A percentile compares a stretch with the other conserved stretches of the same genome.
phyloP scores from a whole-genome alignment of 768 basidiomycete genomes.

The Leccinum ochraceum region DNA sequence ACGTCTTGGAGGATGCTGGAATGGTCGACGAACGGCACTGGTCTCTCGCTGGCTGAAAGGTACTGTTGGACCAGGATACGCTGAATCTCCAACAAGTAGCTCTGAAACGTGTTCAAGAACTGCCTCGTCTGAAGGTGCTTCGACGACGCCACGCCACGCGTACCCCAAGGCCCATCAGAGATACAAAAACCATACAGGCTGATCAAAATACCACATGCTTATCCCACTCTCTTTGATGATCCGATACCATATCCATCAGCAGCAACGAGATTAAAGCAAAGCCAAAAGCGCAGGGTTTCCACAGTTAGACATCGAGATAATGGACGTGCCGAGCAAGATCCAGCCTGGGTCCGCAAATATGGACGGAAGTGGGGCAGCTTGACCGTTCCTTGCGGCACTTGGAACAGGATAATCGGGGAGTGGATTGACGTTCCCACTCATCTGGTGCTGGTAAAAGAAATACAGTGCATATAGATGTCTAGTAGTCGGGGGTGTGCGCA shows the following conservation, averaged over 20 bases:
- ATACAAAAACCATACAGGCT: not conserved
- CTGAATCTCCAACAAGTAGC: conserved; percentile 82
- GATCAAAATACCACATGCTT: conserved; percentile 57
- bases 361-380: conserved; percentile 40
- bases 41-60: conserved; percentile 80
- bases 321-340: conserved; percentile 75
- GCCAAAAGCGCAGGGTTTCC: conserved; percentile 76
- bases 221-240: conserved; percentile 97
- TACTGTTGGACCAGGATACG: conserved; percentile 78
- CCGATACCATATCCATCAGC: conserved; percentile 96
- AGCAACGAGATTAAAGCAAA: conserved; percentile 43
- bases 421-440: conserved; percentile 44
- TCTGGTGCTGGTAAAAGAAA: conserved; percentile 84
- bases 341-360: conserved; percentile 93
- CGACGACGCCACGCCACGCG: conserved; percentile 76
- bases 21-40: conserved; percentile 80
- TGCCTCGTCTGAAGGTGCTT: conserved; percentile 94
- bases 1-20: conserved; percentile 71
- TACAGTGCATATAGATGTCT: conserved; percentile 91
- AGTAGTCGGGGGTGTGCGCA: conserved; percentile 7
- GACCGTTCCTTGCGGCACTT: conserved; percentile 9
- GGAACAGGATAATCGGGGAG: conserved; percentile 40
- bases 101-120: conserved; percentile 82
- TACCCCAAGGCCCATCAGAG: not conserved
- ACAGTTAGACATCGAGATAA: conserved; percentile 94